Evolutionary conservation across 2,329 filamentous ascomycete species (phyloP).

Genomic region (Fusarium sterilihyphosum): DNA sequence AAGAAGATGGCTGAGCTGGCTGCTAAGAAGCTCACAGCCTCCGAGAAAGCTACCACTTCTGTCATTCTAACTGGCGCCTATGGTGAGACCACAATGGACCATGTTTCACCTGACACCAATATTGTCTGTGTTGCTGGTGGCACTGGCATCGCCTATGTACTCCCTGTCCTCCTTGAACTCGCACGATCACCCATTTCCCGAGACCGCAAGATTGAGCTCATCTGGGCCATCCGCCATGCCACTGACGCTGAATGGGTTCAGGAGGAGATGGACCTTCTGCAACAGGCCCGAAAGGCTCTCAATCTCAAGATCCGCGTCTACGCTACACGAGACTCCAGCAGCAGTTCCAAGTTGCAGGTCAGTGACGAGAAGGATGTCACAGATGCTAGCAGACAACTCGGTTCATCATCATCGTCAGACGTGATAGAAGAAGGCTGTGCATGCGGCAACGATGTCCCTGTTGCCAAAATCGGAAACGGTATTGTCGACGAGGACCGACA

Average conservation of each 20-base stretch:
- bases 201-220: conserved; percentile 64
- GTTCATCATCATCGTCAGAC: conserved; percentile 41
- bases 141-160: conserved; percentile 53
- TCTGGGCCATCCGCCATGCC: conserved; percentile 70
- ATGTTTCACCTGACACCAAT: conserved; percentile 53
- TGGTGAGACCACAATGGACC: conserved; percentile 60
- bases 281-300: conserved; percentile 48
- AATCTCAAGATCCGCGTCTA: conserved; percentile 65
- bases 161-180: conserved; percentile 50
- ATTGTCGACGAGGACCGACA: conserved; percentile 48
- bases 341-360: conserved; percentile 29
- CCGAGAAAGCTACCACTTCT: conserved; percentile 54
- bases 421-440: conserved; percentile 37
- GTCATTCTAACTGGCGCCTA: conserved; percentile 73
- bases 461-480: conserved; percentile 44
- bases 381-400: conserved; percentile 21
- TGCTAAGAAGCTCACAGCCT: conserved; percentile 47
- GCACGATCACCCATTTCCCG: conserved; percentile 55
- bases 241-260: conserved; percentile 67
- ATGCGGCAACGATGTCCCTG: conserved; percentile 44
- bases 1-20: conserved; percentile 61
- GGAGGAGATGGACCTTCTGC: conserved; percentile 63
- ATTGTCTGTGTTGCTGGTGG: conserved; percentile 54
- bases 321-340: conserved; percentile 62
- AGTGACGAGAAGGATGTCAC: conserved; percentile 35